phyloP scores from a whole-genome alignment of 2,329 filamentous ascomycete species.

The Pestalotiopsis sp. region DNA sequence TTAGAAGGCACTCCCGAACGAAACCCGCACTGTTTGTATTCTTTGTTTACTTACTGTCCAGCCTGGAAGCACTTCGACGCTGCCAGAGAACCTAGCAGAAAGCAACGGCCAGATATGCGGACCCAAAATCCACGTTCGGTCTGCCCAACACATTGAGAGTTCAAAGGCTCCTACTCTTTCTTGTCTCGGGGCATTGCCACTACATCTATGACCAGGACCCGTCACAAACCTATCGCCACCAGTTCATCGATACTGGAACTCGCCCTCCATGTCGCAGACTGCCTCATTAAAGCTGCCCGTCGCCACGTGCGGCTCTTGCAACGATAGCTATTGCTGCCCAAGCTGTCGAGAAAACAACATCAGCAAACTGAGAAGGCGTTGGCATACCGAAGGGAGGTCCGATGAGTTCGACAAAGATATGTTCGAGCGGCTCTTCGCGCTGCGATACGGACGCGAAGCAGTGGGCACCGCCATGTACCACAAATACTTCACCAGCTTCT shows the following conservation, averaged over 20 bases:
- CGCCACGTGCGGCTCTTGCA: constrained; percentile 1
- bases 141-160: neutral
- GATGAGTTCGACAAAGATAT: constrained; percentile 6
- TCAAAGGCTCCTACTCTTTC: too few species aligned
- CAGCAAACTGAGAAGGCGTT: neutral
- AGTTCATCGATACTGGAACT: neutral
- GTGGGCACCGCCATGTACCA: neutral
- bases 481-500: constrained; percentile 2
- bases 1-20: neutral
- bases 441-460: constrained; percentile 4
- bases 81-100: neutral
- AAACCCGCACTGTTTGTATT: neutral
- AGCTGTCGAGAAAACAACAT: constrained; percentile 3
- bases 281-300: neutral
- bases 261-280: neutral
- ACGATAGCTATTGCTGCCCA: neutral
- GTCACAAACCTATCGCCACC: neutral
- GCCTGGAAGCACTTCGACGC: neutral
- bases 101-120: neutral
- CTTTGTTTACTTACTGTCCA: neutral
- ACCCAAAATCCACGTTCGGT: neutral
- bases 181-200: too few species aligned
- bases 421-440: neutral
- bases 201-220: too few species aligned
- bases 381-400: neutral